Evolutionary conservation across 2,329 filamentous ascomycete genomes (phyloP).

Genomic region (Neobulgaria alba): DNA sequence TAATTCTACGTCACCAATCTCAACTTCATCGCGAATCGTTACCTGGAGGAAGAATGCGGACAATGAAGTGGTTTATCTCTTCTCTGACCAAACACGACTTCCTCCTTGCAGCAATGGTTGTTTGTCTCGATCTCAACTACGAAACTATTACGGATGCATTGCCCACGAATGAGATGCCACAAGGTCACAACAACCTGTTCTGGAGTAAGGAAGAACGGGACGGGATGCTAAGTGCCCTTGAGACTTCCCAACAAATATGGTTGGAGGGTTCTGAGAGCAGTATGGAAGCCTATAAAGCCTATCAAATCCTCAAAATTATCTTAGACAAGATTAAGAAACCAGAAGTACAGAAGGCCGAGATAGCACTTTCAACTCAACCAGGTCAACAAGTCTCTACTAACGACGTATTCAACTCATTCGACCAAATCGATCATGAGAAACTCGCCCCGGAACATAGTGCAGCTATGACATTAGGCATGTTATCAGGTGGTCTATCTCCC

Average conservation of each 20-base stretch:
- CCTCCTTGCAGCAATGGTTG: slow-evolving; percentile 74
- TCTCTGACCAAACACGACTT: slow-evolving; percentile 80
- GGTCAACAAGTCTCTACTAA: slow-evolving; percentile 14
- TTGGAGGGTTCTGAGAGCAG: slow-evolving; percentile 65
- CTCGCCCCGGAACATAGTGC: slow-evolving; percentile 56
- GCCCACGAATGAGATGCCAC: slow-evolving; percentile 27
- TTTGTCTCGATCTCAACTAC: slow-evolving; percentile 75
- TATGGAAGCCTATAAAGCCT: slow-evolving; percentile 86
- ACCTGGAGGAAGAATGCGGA: slow-evolving; percentile 60
- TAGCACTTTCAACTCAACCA: background rate
- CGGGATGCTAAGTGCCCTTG: slow-evolving; percentile 69
- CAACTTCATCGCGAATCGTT: slow-evolving; percentile 69
- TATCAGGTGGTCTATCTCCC: slow-evolving; percentile 52
- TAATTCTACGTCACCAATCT: slow-evolving; percentile 68
- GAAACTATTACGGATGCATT: slow-evolving; percentile 37
- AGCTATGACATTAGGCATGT: slow-evolving; percentile 62
- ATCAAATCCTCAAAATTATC: slow-evolving; percentile 73
- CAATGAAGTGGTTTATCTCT: slow-evolving; percentile 70
- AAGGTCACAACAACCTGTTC: slow-evolving; percentile 39
- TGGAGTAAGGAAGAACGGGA: slow-evolving; percentile 54
- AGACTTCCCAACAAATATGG: slow-evolving; percentile 72
- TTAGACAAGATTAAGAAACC: slow-evolving; percentile 63
- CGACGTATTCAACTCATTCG: slow-evolving; percentile 24
- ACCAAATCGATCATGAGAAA: slow-evolving; percentile 33
- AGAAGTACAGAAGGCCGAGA: too few species aligned